Evolutionary conservation across 495 filamentous ascomycete genomes (phyloP), one percentile per base, ranked within the genome.

Genomic region (Lophiotrema nucula): DNA sequence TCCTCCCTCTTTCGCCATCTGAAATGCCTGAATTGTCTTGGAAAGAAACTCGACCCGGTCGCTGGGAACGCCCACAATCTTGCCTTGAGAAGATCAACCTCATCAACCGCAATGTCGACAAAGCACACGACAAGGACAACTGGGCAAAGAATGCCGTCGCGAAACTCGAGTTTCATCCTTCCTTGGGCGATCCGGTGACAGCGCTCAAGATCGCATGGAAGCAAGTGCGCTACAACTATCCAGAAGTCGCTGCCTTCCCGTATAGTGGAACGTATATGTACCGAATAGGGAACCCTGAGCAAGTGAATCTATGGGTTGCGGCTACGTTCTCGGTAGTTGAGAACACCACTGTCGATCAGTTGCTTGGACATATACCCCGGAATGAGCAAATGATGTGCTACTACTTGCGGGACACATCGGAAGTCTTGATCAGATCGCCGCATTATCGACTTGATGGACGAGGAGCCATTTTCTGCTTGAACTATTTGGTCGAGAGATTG

Each of bases 221-320:
- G 38, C 49, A 53, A 53, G 49, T 53, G 5, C 49, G 49, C 2
- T 53, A 53, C 49, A 53, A 53, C 37, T 53, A 53, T 18, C 49
- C 49, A 26, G 49, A 53, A 23, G 21, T 53, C 22, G 49, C 49
- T 4, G 49, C 49, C 3, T 53, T 51, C n/a, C 47, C 47, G 18
- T 38, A 51, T 33, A 21, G 39, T 21, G 47, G 47, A 4, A 51
- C 21, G 16, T 51, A 51, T 19, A 51, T 51, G 47, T 51, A 51
- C 33, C 47, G 47, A 3, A 51, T 51, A 8, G 47, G 47, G 6
- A 51, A 51, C 25, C 47, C 47, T 2, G 47, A 51, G 1, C 47
- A 51, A 38, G 47, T 51, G 8, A 3, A 27, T 12, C 28, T 51
- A 38, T 51, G 47, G 47, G n/a, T n/a, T n/a, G n/a, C n/a, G n/a